Evolutionary conservation across 768 basidiomycete genomes (phyloP).

Genomic region (Termitomyces sp.): DNA sequence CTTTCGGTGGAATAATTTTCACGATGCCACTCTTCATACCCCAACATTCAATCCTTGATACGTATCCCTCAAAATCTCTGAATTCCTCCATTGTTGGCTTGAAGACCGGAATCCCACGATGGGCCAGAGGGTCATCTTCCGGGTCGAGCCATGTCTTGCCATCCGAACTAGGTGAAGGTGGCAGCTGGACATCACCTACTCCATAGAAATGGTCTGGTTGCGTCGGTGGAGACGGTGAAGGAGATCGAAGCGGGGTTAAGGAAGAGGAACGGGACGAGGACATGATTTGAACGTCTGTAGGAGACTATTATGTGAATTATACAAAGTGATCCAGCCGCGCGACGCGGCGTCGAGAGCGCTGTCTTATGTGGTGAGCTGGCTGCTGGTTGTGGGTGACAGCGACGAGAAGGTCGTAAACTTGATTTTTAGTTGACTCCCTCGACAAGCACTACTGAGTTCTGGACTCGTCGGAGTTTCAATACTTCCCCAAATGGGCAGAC

Average conservation of each 20-base stretch:
- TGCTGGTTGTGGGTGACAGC: constrained; percentile 3
- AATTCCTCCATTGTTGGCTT: constrained; percentile 92
- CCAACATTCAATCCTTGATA: constrained; percentile 86
- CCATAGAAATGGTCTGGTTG: constrained; percentile 88
- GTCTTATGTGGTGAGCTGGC: background rate
- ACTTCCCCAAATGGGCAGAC: constrained; percentile 21
- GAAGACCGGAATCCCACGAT: constrained; percentile 95
- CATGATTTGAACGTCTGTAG: constrained; percentile 19
- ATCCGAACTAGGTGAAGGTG: constrained; percentile 60
- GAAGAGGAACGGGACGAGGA: constrained; percentile 33
- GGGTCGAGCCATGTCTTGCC: constrained; percentile 68
- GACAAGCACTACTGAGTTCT: constrained; percentile 4
- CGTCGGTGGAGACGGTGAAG: constrained; percentile 45
- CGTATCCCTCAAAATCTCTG: constrained; percentile 85
- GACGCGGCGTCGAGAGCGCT: background rate
- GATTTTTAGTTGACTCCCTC: constrained; percentile 3
- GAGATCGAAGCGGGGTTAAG: constrained; percentile 46
- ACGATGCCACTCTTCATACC: constrained; percentile 88
- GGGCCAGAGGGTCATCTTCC: constrained; percentile 73
- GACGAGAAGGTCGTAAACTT: constrained; percentile 9
- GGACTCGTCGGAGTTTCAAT: constrained; percentile 22
- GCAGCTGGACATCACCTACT: constrained; percentile 39
- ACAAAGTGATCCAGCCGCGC: constrained; percentile 2
- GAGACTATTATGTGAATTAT: constrained; percentile 1
- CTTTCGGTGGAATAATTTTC: constrained; percentile 91